Base-by-base conservation (phyloP, 345 rosid species). In the Pseudoturritis turrita region DNA sequence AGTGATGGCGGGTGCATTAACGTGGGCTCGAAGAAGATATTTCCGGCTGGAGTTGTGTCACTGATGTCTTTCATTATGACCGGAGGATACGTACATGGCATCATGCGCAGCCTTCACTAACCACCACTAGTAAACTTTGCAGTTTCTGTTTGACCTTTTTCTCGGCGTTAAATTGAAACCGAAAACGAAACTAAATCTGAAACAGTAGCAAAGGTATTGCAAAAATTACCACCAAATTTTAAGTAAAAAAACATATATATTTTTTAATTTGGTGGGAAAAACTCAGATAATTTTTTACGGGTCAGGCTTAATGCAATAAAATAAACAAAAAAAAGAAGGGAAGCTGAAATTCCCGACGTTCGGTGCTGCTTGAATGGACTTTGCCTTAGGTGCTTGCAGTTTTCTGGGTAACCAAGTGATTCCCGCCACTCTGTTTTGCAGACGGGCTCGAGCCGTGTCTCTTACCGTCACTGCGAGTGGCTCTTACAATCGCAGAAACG, bases 21-120 rank as follows among this genome's bases (percentile, higher is more conserved):
- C 83, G 31, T 88, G 81, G 83, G 78, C 45, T 91, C 99, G 2
- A 84, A 87, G 68, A 91, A 89, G 87, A 60, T 91, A 52, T 88
- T 91, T 60, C 99, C 99, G 1, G 96, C 99, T 2, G 99, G 97
- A 12, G 89, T 95, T 40, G 99, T 95, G 7, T 89, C 97, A 3
- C 79, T 91, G 1, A 71, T 89, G 60, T 95, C 97, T 5, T 74
- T 95, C 37, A 77, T 95, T 23, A 95, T 95, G 97, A 80, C 96
- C 8, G 97, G 86, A 12, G 97, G 99, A 53, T 95, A 91, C 79
- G 54, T 89, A 3, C 96, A 91, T 36, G 99, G 99, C 68, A 86
- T 95, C 77, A 62, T 91, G 81, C 96, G 96, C 3, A 82, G 86
- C 56, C 74, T 76, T 69, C 79, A 76, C 75, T 76, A 69, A 76